Percentiles rank a stretch among this genome's conserved stretches.
Evolutionary conservation across 1,284 basidiomycete genomes (phyloP).

Genomic region (Kwoniella shivajii): DNA sequence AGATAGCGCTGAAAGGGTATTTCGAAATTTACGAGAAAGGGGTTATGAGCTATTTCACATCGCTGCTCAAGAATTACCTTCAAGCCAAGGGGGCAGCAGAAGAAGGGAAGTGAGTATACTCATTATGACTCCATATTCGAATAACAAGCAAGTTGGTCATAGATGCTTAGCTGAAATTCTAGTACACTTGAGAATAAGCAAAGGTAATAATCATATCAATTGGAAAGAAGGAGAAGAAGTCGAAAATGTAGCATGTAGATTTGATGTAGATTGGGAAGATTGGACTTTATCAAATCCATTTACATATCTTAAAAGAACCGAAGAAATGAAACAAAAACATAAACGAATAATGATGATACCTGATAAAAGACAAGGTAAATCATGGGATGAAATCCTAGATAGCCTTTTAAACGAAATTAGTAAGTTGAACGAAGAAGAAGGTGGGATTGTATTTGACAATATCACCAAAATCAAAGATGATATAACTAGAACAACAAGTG

Average conservation of each 20-base stretch:
- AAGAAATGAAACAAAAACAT: neutral
- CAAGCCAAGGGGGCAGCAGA: neutral
- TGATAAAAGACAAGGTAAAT: constrained; percentile 7
- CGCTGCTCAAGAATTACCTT: constrained; percentile 9
- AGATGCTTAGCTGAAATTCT: constrained; percentile 26
- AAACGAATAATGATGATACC: neutral
- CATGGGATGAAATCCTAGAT: constrained; percentile 9
- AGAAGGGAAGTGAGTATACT: constrained; percentile 19
- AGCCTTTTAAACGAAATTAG: neutral
- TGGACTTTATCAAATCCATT: constrained; percentile 20
- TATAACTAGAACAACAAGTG: neutral
- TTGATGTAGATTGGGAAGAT: constrained; percentile 26
- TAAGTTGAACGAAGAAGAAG: too few species aligned
- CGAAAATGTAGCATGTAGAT: constrained; percentile 23
- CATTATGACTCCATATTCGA: constrained; percentile 22
- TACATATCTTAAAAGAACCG: neutral
- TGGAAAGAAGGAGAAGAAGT: neutral
- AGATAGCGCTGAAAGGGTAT: constrained; percentile 10
- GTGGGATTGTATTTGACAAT: too few species aligned
- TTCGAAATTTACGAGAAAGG: constrained; percentile 12
- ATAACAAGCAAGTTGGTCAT: constrained; percentile 13
- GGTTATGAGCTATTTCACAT: constrained; percentile 31
- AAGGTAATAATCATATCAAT: too few species aligned
- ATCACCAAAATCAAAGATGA: too few species aligned
- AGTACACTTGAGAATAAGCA: constrained; percentile 7